Evolutionary conservation across 768 basidiomycete genomes (phyloP), one percentile per base, ranked within the genome.

Genomic region (Suillus decipiens): DNA sequence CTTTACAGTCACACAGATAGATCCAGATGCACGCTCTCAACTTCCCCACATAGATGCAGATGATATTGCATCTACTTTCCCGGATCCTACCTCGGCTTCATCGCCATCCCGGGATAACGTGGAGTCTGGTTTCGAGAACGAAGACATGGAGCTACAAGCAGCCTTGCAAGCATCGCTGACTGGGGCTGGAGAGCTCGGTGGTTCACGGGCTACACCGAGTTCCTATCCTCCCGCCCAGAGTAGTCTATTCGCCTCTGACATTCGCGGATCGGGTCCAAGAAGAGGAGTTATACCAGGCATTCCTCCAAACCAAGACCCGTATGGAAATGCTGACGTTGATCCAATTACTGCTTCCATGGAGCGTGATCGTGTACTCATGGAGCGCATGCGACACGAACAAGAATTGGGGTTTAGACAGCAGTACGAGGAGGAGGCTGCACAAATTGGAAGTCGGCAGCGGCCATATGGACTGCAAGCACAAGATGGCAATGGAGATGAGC

Each of bases 141-240:
- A 95, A 70, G 95, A 97, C 72, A 83, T 87, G 68, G 92, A 93
- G 63, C 83, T 96, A 2, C 95, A 97, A 72, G 90, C 87, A 6
- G 95, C 92, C 0, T 78, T 96, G 56, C 92, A 93, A 69, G 94
- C 93, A 2, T 95, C 93, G 5, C 76, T 96, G 48, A 78, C 79
- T 70, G 73, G 73, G 39, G 45, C 67, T 28, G 64, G 51, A 19
- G 60, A 15, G 56, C 24, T 45, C 36, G 48, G 58, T 24, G 17
- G 41, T 63, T n/a, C 48, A 9, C 66, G 59, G 61, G 59, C 59
- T 63, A 68, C 64, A 47, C 43, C 43, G 36, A 60, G 64, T 57
- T 45, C 53, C 54, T 71, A 70, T 63, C 64, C 64, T 15, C 61
- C 72, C 36, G 66, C 71, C 50, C 61, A 76, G 62, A 60, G 74